A percentile compares a stretch with the other conserved stretches of the same genome.
These are phyloP conservation scores for Entomortierella parvispora DNA, from an alignment of 192 early-diverging fungal species.

Conservation along the genomic window DNA sequence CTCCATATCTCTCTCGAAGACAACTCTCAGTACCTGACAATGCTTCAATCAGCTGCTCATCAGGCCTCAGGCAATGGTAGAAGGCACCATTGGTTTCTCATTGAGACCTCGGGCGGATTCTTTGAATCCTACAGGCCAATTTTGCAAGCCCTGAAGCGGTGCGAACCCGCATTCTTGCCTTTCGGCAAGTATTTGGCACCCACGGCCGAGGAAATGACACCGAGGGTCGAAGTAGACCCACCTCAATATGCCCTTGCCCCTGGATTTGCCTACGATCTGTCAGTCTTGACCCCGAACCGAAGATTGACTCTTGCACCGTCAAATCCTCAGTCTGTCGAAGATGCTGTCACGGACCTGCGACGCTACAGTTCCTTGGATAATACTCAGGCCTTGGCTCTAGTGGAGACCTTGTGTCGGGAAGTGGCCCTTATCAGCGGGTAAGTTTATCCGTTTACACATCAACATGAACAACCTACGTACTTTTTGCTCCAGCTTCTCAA, in stretches of 20 bases:
- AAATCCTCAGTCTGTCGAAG: background rate
- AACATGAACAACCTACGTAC: background rate
- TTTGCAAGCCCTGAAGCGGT: conserved; percentile 20
- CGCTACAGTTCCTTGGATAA: conserved; percentile 46
- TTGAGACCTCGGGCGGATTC: conserved; percentile 25
- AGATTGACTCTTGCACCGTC: too few species aligned
- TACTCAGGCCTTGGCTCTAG: conserved; percentile 54
- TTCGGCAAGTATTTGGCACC: conserved; percentile 48
- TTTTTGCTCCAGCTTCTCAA: background rate
- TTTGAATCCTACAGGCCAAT: conserved; percentile 35
- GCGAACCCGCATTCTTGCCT: conserved; percentile 12
- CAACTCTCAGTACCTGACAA: background rate
- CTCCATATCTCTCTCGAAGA: background rate
- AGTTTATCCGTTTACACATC: background rate
- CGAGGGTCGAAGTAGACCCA: background rate
- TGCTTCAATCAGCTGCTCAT: background rate
- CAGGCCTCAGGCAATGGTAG: background rate
- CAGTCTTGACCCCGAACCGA: conserved; percentile 5
- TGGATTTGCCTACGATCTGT: conserved; percentile 20
- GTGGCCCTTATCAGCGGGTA: conserved; percentile 62
- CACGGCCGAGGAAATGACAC: background rate
- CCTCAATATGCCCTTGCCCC: conserved; percentile 42
- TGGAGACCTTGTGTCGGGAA: conserved; percentile 51
- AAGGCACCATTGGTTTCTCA: conserved; percentile 11
- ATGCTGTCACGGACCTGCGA: background rate